Base-by-base conservation (phyloP, 1,284 basidiomycete species). In the Filobasidium uniguttulatum region DNA sequence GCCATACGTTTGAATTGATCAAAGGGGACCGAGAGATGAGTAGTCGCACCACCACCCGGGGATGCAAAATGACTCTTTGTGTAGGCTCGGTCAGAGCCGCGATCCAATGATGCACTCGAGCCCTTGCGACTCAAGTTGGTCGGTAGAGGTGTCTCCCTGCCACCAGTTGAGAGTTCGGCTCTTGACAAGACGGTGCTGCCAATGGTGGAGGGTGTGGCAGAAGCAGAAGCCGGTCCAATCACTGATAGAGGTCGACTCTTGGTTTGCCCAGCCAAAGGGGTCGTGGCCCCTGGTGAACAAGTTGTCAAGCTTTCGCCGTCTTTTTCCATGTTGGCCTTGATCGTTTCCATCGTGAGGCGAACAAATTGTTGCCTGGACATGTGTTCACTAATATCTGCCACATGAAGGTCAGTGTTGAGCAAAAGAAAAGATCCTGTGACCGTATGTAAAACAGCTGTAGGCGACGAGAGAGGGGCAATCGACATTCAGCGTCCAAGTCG, bases 281-380 rank as follows among this genome's bases (percentile, higher is more conserved):
- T 33, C 31, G 9, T n/a, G 31, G 9, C 31, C 31, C 10, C n/a
- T 33, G n/a, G 10, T 33, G 10, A n/a, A 10, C 31, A n/a, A n/a
- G 31, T 9, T n/a, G n/a, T n/a, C n/a, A n/a, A n/a, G n/a, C n/a
- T n/a, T n/a, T 33, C 31, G 31, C 26, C 40, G 26, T 43, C 40
- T n/a, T 43, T 43, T 10, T 9, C 60, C 54, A 62, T 59, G 52
- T 62, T 63, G 45, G 62, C 62, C 34, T 61, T 83, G 53, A 97
- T 84, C 0, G 88, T 84, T 3, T 78, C 72, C 65, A 96, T 75
- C 0, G 91, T 93, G 67, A 98, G 97, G 36, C 81, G 78, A 3
- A 97, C 80, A 65, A 98, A 99, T 61, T 98, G 89, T 46, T 65
- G 77, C n/a, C 85, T 77, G 4, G 89, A 91, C 94, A 98, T 98